Conservation (phyloP, 139 green algal genomes). For the Auxenochlorella pyrenoidosa region DNA sequence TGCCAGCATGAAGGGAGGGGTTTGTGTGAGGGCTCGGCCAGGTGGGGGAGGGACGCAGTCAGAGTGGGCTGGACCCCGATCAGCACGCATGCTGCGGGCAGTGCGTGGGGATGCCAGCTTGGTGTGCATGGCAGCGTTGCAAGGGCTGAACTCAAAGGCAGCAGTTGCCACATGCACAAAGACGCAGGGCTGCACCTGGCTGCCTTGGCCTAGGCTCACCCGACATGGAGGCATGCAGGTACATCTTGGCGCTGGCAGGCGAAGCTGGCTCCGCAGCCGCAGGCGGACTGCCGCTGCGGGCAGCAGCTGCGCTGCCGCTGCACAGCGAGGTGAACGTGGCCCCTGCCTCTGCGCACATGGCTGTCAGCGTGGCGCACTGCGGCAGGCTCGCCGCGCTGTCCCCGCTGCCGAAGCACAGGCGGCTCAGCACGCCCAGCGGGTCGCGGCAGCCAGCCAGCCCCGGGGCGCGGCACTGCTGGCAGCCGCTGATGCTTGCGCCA, state of each 20-base stretch:
- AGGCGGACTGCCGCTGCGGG: background rate
- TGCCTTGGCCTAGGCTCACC: background rate
- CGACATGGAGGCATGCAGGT: conserved; percentile 43
- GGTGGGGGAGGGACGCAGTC: too few species aligned
- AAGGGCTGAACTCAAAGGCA: too few species aligned
- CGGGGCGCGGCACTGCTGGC: conserved; percentile 23
- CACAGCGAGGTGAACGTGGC: conserved; percentile 36
- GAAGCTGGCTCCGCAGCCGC: background rate
- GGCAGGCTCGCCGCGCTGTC: conserved; percentile 10
- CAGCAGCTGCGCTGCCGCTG: background rate
- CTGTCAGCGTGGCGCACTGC: conserved; percentile 26
- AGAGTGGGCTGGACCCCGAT: too few species aligned
- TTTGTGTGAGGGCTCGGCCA: background rate
- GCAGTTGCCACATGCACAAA: too few species aligned
- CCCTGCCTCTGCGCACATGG: conserved; percentile 36
- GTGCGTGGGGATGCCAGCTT: too few species aligned
- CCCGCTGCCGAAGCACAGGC: conserved; percentile 31
- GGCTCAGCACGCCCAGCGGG: conserved; percentile 19
- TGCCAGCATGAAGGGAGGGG: background rate
- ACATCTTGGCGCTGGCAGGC: conserved; percentile 32
- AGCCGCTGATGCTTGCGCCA: conserved; percentile 27
- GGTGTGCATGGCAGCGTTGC: too few species aligned
- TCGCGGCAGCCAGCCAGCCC: conserved; percentile 20
- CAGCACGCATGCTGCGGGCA: too few species aligned
- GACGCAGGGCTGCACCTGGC: background rate